Conservation (phyloP, 2,329 filamentous ascomycete species). For the Sporothrix pseudoabietina region DNA sequence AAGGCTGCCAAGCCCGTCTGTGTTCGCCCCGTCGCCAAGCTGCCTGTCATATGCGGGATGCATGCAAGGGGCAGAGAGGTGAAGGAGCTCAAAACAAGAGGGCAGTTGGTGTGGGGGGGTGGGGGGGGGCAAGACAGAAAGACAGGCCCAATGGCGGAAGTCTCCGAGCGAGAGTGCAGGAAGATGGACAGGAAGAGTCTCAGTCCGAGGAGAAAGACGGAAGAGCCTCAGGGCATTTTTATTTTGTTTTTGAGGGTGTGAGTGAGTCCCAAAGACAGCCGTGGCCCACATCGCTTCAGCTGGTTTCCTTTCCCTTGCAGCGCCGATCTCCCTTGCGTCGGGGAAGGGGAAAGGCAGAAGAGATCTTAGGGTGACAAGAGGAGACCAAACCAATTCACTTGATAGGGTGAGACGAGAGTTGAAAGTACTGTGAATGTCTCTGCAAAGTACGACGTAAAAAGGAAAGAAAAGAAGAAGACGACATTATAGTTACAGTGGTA, state of each 20-base stretch:
- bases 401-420: background rate
- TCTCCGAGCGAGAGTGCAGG: constrained; percentile 5
- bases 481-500: background rate
- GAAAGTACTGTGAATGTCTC: background rate
- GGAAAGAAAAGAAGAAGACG: background rate
- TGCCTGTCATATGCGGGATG: background rate
- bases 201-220: background rate
- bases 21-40: background rate
- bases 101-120: background rate
- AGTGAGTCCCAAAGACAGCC: background rate
- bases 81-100: background rate
- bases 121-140: constrained; percentile 8
- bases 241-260: background rate
- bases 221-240: background rate
- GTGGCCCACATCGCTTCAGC: background rate
- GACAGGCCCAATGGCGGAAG: background rate
- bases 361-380: background rate
- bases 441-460: background rate
- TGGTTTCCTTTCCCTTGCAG: constrained; percentile 17
- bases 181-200: background rate
- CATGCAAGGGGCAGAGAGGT: constrained; percentile 2
- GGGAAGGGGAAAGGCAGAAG: background rate
- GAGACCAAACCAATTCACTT: background rate
- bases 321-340: constrained; percentile 26
- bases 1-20: background rate